Percentiles rank a stretch among this genome's conserved stretches.
These are phyloP conservation scores for Spizellomyces punctatus DNA, from an alignment of 192 early-diverging fungal species.

Conservation along the genomic window DNA sequence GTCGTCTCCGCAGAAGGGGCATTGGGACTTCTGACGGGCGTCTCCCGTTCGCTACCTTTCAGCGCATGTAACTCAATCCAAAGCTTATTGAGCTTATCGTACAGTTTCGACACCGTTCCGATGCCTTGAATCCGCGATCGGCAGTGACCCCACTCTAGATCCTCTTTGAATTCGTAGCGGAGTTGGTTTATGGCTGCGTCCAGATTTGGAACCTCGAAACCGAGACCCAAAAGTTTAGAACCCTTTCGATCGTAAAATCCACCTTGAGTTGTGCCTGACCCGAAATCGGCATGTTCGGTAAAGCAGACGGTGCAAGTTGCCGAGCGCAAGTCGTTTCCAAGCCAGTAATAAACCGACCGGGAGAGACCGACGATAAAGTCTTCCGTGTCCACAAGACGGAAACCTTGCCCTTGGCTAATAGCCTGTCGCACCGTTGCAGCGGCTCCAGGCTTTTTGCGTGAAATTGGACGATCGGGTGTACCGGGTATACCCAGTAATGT, in stretches of 20 bases:
- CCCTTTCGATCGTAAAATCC: not conserved
- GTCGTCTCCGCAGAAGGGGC: not conserved
- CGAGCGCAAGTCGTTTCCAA: conserved; percentile 52
- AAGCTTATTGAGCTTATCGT: conserved; percentile 45
- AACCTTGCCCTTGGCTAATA: conserved; percentile 39
- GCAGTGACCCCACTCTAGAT: conserved; percentile 37
- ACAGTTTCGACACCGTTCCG: conserved; percentile 39
- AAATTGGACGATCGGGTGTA: not conserved
- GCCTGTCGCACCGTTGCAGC: conserved; percentile 33
- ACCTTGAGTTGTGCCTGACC: not conserved
- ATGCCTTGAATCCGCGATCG: conserved; percentile 34
- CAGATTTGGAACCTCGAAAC: conserved; percentile 54
- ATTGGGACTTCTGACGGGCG: not conserved
- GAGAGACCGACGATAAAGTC: conserved; percentile 52
- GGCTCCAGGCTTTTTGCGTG: conserved; percentile 35
- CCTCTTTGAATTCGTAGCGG: conserved; percentile 43
- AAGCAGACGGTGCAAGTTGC: conserved; percentile 46
- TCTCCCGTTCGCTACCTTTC: conserved; percentile 18
- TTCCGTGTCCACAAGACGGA: conserved; percentile 55
- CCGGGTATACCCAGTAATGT: conserved; percentile 6
- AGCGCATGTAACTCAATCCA: conserved; percentile 40
- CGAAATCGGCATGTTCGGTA: conserved; percentile 48
- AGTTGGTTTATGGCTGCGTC: conserved; percentile 47
- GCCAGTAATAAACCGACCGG: conserved; percentile 49
- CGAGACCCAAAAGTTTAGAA: conserved; percentile 17